Percentiles rank a stretch among this genome's conserved stretches.
These are phyloP conservation scores for Phtheirospermum japonicum DNA, from an alignment of 257 asterid species.

Conservation along the genomic window DNA sequence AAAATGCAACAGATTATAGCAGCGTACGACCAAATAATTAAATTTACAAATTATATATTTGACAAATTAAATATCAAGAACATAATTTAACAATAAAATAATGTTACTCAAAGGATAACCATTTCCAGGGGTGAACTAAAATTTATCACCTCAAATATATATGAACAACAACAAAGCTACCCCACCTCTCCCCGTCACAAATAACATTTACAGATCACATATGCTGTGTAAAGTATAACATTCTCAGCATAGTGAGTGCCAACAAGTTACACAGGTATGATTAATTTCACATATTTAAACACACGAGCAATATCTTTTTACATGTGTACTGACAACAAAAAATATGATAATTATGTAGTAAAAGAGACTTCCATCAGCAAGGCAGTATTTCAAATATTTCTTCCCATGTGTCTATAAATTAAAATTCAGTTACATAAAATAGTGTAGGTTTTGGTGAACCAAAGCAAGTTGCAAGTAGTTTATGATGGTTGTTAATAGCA, in stretches of 20 bases:
- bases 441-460: slow-evolving; percentile 12
- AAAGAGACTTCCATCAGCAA: background rate
- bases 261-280: slow-evolving; percentile 3
- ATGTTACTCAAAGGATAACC: background rate
- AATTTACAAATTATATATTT: background rate
- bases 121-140: background rate
- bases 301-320: background rate
- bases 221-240: background rate
- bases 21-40: background rate
- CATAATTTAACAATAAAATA: background rate
- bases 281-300: background rate
- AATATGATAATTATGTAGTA: background rate
- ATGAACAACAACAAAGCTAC: background rate
- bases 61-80: background rate
- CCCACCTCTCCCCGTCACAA: slow-evolving; percentile 1
- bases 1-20: background rate
- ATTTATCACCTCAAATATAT: background rate
- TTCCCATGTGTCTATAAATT: background rate
- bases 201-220: slow-evolving; percentile 14
- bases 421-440: background rate
- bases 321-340: background rate
- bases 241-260: too few relatives aligned
- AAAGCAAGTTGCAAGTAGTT: slow-evolving; percentile 14
- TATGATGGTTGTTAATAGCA: background rate
- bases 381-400: background rate